These are phyloP conservation scores for Leishmania amazonensis DNA, from an alignment of 208 protist genomes.

Conservation along the genomic window DNA sequence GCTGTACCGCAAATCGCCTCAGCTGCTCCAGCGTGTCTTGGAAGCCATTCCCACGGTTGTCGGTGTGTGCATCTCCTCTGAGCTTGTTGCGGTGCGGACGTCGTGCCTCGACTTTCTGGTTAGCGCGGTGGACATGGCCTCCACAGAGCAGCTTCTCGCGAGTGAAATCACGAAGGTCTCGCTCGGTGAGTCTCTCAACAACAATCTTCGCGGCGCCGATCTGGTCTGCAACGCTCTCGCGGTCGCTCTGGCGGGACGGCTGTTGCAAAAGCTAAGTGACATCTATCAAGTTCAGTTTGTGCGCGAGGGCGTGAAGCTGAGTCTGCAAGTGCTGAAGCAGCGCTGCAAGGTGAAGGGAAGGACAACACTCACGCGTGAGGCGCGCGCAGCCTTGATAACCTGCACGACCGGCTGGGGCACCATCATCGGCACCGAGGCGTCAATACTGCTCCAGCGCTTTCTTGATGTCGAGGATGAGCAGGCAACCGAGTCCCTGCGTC, in stretches of 20 bases:
- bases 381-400: conserved; percentile 14
- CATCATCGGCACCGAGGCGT: conserved; percentile 45
- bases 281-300: conserved; percentile 73
- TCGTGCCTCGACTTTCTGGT: conserved; percentile 60
- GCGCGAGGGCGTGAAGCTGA: conserved; percentile 81
- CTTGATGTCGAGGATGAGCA: conserved; percentile 41
- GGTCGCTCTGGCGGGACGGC: conserved; percentile 51
- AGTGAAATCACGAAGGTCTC: conserved; percentile 29
- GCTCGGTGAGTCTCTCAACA: conserved; percentile 62
- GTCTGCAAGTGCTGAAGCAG: conserved; percentile 40
- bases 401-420: conserved; percentile 42
- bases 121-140: conserved; percentile 57
- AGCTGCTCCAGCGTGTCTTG: conserved; percentile 55
- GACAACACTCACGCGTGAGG: conserved; percentile 15
- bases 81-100: conserved; percentile 45
- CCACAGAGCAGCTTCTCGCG: conserved; percentile 44
- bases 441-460: conserved; percentile 40
- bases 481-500: conserved; percentile 34
- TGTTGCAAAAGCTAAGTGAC: conserved; percentile 71
- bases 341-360: conserved; percentile 26
- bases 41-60: conserved; percentile 62
- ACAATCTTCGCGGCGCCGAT: conserved; percentile 51
- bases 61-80: conserved; percentile 61
- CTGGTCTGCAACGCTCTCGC: conserved; percentile 56
- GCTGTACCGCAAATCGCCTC: conserved; percentile 47